Evolutionary conservation across 2,329 filamentous ascomycete species (phyloP).

Genomic region (Exophiala aquamarina): DNA sequence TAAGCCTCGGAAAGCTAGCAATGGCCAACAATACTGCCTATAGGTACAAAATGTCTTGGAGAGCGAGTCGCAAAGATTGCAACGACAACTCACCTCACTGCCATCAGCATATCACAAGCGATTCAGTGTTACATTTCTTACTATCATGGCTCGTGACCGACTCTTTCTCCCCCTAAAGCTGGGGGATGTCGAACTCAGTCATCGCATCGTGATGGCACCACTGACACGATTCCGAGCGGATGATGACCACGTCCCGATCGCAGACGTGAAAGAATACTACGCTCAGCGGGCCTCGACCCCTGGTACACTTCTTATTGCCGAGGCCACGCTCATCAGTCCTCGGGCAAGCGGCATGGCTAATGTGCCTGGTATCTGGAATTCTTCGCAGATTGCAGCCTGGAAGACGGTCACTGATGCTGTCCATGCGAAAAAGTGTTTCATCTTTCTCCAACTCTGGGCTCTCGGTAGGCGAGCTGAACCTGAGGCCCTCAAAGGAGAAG

Average conservation of each 20-base stretch:
- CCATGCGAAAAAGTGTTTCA: constrained; percentile 51
- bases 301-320: constrained; percentile 44
- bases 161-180: constrained; percentile 37
- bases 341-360: constrained; percentile 5
- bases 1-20: no score
- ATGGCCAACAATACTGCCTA: no score
- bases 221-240: constrained; percentile 55
- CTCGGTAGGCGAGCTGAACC: constrained; percentile 49
- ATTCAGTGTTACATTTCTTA: background rate
- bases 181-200: constrained; percentile 47
- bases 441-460: constrained; percentile 43
- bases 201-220: constrained; percentile 54
- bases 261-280: constrained; percentile 39
- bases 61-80: no score
- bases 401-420: constrained; percentile 52
- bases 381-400: constrained; percentile 49
- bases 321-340: constrained; percentile 26
- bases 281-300: constrained; percentile 36
- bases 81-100: no score
- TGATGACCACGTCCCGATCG: constrained; percentile 41
- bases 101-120: no score
- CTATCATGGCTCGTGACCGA: background rate
- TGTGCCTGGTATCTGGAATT: constrained; percentile 19
- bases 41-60: no score
- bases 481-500: background rate